Evolutionary conservation across 495 filamentous ascomycete species (phyloP), one percentile per base, ranked within the genome.

Genomic region (Thermochaetoides thermophila): DNA sequence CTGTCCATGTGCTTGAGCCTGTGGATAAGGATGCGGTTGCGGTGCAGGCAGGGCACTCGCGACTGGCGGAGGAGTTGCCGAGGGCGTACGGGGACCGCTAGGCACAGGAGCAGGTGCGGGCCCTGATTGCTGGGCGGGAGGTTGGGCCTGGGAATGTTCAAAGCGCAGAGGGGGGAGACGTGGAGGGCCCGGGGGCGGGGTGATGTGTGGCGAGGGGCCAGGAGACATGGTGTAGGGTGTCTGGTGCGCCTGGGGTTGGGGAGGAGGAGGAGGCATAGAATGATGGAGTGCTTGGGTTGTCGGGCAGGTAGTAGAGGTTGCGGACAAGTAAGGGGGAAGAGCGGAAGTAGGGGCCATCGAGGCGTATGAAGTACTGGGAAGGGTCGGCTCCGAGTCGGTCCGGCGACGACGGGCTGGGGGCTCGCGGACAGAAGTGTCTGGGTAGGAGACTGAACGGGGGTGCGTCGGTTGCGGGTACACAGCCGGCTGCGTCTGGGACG

Each of bases 161-260:
- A 63, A 48, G 23, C 63, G 50, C 31, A 66, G 39, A 23, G 63
- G 61, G 10, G 63, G 61, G 16, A 66, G 39, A 27, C 59, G 49
- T n/a, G 56, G 51, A 14, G 43, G 40, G 12, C 54, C 55, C 21
- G 56, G 46, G 14, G 57, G 43, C 4, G 49, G 39, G 5, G 58
- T 56, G 22, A 56, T 44, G 18, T 54, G 59, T 13, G 61, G 58
- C 22, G 62, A 62, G 4, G 59, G 53, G n/a, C n/a, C n/a, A n/a
- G n/a, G n/a, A n/a, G n/a, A n/a, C n/a, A n/a, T n/a, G n/a, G n/a
- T n/a, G n/a, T n/a, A n/a, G n/a, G n/a, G n/a, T n/a, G n/a, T n/a
- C n/a, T n/a, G n/a, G n/a, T n/a, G n/a, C n/a, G n/a, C n/a, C n/a
- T n/a, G n/a, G n/a, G n/a, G n/a, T n/a, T n/a, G n/a, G n/a, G n/a